Conservation (phyloP, 345 rosid species). For the Salix suchowensis region DNA sequence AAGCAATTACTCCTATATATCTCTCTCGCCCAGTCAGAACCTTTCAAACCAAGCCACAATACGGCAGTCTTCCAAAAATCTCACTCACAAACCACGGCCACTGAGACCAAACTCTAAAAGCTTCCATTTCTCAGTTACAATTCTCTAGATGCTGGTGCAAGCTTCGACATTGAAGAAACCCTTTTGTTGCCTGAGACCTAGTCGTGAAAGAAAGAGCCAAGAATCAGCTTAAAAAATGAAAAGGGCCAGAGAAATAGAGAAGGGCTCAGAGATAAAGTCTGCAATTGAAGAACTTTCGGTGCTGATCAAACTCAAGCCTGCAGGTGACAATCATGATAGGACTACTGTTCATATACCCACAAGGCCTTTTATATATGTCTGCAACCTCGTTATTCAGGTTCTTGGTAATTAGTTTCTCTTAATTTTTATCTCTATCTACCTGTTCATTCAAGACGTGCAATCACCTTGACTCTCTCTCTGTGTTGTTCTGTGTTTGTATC, state of each 20-base stretch:
- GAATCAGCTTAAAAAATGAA: slow-evolving; percentile 38
- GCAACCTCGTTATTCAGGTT: slow-evolving; percentile 72
- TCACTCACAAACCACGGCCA: neutral
- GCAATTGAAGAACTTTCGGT: slow-evolving; percentile 76
- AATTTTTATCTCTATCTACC: neutral
- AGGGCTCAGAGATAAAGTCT: slow-evolving; percentile 53
- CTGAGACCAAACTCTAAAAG: slow-evolving; percentile 2
- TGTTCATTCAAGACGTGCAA: neutral
- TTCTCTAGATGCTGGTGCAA: too few species aligned
- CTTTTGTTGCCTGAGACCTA: neutral
- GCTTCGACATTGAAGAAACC: neutral
- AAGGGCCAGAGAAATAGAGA: slow-evolving; percentile 67
- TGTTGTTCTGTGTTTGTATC: slow-evolving; percentile 4
- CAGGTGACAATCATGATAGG: slow-evolving; percentile 20
- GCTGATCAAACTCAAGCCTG: slow-evolving; percentile 38
- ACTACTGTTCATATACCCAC: slow-evolving; percentile 43
- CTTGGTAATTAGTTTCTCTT: slow-evolving; percentile 53
- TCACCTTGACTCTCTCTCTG: neutral
- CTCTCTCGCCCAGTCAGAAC: neutral
- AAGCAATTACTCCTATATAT: neutral
- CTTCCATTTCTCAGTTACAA: neutral
- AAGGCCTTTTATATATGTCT: slow-evolving; percentile 58
- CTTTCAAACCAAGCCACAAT: neutral
- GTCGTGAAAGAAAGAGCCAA: neutral
- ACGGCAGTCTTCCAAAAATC: neutral